Base-by-base conservation (phyloP, 306 rosid species). In the Acacia acuminata region DNA sequence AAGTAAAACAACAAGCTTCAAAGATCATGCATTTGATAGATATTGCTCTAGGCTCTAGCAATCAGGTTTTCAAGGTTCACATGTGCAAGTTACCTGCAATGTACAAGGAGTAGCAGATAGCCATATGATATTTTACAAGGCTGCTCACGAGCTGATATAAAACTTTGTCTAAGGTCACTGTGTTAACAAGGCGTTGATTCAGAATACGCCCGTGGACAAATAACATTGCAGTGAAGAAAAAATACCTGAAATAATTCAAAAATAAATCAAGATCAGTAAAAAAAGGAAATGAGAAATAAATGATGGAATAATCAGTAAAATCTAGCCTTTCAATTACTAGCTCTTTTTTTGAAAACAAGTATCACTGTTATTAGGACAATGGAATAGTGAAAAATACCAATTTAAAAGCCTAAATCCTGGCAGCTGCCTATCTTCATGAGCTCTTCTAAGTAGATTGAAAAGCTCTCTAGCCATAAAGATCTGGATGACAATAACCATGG, bases 131-230 rank as follows among this genome's bases (percentile, higher is more conserved):
- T 90, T 96, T 94, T 85, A 92, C 86, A 38, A 96, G 87, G 85
- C 80, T 86, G 93, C 93, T 94, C 79, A 92, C 98, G 82, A 94
- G 89, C 86, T 84, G 88, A 84, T 94, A 87, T 36, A 92, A 83
- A 85, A 88, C 88, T 88, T 84, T 89, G 88, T 92, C 99, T 22
- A 94, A 86, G 53, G 94, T 94, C 67, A 96, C 90, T 7, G 98
- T 96, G 88, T 90, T 96, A 83, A 92, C 93, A 85, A 96, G 93
- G 76, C 90, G 92, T 82, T 87, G 99, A 89, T 93, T 94, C 86
- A 96, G 97, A 83, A 90, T 88, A 77, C 99, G 99, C 73, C 99
- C 99, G 66, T 96, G 92, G 50, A 96, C 99, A 90, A 94, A 96
- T 70, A 92, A 81, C 99, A 96, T 94, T 2, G 97, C 98, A 55